Evolutionary conservation across 163 green algal species (phyloP).

Genomic region (Trebouxia gelatinosa): DNA sequence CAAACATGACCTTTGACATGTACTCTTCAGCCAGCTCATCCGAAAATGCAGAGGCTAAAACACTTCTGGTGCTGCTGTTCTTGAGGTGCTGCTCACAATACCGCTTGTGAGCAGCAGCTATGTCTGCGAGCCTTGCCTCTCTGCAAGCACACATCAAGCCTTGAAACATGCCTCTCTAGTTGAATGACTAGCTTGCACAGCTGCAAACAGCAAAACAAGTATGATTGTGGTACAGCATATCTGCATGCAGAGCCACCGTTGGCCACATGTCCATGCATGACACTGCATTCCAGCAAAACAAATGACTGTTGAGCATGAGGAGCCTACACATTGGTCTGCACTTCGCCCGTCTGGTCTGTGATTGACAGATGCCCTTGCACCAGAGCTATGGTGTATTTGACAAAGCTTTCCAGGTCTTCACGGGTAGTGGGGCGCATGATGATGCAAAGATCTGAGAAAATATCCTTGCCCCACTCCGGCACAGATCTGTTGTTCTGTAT

Average conservation of each 20-base stretch:
- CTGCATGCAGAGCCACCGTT: not conserved
- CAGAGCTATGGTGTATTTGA: constrained; percentile 76
- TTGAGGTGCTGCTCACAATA: constrained; percentile 67
- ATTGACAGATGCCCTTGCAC: constrained; percentile 58
- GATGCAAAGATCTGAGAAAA: constrained; percentile 77
- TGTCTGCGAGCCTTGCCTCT: constrained; percentile 34
- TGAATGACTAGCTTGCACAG: not conserved
- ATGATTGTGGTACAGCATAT: not conserved
- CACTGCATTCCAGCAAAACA: constrained; percentile 13
- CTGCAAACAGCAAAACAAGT: not conserved
- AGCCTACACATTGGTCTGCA: constrained; percentile 39
- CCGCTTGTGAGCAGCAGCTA: constrained; percentile 51
- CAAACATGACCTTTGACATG: constrained; percentile 58
- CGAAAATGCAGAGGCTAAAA: constrained; percentile 71
- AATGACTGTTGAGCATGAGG: not conserved
- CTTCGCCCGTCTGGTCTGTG: not conserved
- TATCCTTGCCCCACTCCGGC: constrained; percentile 74
- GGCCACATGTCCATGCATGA: not conserved
- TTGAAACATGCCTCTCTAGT: not conserved
- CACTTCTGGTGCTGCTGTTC: constrained; percentile 75
- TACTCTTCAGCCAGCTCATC: constrained; percentile 59
- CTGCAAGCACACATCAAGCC: constrained; percentile 4
- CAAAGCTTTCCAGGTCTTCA: constrained; percentile 55
- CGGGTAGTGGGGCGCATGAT: constrained; percentile 52
- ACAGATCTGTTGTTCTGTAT: constrained; percentile 55